phyloP scores from a whole-genome alignment of 2,329 filamentous ascomycete species.

The Botrytis squamosa region DNA sequence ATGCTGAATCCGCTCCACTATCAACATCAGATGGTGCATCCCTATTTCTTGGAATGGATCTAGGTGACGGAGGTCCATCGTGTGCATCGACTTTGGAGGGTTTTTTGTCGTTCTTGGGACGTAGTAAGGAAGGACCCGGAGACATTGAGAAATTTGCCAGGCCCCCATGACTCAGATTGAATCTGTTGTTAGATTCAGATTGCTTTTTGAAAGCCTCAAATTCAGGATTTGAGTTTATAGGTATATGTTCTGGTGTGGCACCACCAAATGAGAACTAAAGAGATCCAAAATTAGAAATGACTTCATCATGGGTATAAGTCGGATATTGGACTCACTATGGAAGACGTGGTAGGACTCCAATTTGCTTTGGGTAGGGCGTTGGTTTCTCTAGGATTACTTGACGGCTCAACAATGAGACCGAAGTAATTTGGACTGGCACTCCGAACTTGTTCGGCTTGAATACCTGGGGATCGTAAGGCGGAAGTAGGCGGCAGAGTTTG shows the following conservation, averaged over 20 bases:
- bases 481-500: constrained; percentile 31
- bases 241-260: constrained; percentile 65
- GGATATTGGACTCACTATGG: constrained; percentile 45
- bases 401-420: constrained; percentile 66
- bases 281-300: constrained; percentile 1
- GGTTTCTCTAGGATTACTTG: constrained; percentile 61
- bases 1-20: constrained; percentile 52
- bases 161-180: constrained; percentile 46
- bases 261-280: constrained; percentile 60
- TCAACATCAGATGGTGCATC: constrained; percentile 41
- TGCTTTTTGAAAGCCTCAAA: constrained; percentile 77
- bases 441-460: constrained; percentile 37
- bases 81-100: constrained; percentile 29
- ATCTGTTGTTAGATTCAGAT: constrained; percentile 61
- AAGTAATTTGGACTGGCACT: constrained; percentile 83
- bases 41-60: constrained; percentile 24
- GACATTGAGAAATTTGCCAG: constrained; percentile 48
- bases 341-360: constrained; percentile 72
- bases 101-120: constrained; percentile 31
- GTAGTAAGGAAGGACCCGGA: constrained; percentile 27
- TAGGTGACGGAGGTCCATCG: constrained; percentile 31
- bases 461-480: constrained; percentile 32
- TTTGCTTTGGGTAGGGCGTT: constrained; percentile 64
- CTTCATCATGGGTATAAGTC: not conserved
- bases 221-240: constrained; percentile 75